Percentiles rank a stretch among this genome's conserved stretches.
phyloP scores from a whole-genome alignment of 2,329 filamentous ascomycete genomes.

The Ophiostoma quercus region DNA sequence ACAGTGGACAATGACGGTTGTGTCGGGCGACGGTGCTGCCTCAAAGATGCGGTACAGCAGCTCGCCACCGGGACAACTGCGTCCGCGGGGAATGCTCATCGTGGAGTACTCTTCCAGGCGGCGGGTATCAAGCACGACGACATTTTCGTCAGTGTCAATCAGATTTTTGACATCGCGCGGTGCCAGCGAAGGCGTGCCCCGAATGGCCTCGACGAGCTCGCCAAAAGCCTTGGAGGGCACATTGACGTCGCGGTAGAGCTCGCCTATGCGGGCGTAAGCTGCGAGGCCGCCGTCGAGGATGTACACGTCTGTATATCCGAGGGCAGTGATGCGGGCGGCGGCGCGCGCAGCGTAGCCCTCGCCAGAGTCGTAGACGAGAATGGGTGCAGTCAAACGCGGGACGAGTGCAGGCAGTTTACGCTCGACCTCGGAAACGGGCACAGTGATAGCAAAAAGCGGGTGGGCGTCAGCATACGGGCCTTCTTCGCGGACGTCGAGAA shows the following conservation, averaged over 20 bases:
- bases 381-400: conserved; percentile 7
- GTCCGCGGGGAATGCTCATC: conserved; percentile 22
- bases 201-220: conserved; percentile 22
- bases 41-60: conserved; percentile 21
- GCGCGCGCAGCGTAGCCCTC: conserved; percentile 20
- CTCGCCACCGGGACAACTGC: conserved; percentile 22
- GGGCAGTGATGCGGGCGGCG: conserved; percentile 8
- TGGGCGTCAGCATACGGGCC: conserved; percentile 19
- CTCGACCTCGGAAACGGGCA: conserved; percentile 19
- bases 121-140: conserved; percentile 19
- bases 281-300: conserved; percentile 16
- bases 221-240: conserved; percentile 22
- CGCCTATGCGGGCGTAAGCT: conserved; percentile 17
- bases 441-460: conserved; percentile 21
- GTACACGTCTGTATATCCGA: conserved; percentile 16
- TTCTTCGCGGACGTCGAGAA: conserved; percentile 22
- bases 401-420: conserved; percentile 17
- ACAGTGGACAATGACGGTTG: conserved; percentile 20
- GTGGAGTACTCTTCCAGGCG: conserved; percentile 22
- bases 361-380: conserved; percentile 20
- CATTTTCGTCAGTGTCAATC: background rate
- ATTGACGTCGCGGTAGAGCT: conserved; percentile 22
- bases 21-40: conserved; percentile 18
- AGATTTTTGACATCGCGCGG: conserved; percentile 13
- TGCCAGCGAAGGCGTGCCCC: conserved; percentile 14